A percentile compares a stretch with the other conserved stretches of the same genome.
Conservation (phyloP, 2,329 filamentous ascomycete genomes). For the Cordyceps militaris region DNA sequence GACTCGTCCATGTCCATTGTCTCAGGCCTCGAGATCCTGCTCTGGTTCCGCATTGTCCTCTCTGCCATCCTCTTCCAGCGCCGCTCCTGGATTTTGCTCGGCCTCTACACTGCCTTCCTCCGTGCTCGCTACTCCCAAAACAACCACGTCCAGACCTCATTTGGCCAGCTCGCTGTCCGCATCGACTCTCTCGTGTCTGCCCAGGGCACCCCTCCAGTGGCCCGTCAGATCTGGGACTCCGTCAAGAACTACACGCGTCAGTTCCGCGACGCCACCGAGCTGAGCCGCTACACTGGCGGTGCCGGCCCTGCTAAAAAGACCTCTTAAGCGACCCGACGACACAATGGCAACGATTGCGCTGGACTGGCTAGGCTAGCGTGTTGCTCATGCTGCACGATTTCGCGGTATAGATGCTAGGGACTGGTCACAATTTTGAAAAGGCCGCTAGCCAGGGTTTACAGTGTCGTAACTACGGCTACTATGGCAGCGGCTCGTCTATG, state of each 20-base stretch:
- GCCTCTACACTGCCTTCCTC: constrained; percentile 85
- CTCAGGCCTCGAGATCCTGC: constrained; percentile 74
- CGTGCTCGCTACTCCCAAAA: constrained; percentile 86
- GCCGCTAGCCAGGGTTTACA: neutral
- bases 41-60: constrained; percentile 77
- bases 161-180: constrained; percentile 62
- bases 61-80: constrained; percentile 82
- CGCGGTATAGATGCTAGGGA: neutral
- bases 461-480: neutral
- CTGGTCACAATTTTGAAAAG: neutral
- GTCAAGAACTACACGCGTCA: constrained; percentile 68
- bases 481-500: neutral
- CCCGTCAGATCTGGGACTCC: constrained; percentile 71
- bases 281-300: constrained; percentile 63
- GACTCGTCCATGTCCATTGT: constrained; percentile 93
- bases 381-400: neutral
- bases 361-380: neutral
- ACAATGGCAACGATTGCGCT: neutral
- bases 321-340: constrained; percentile 25
- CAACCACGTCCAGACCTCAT: constrained; percentile 80
- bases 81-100: constrained; percentile 82
- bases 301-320: constrained; percentile 44
- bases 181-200: constrained; percentile 77
- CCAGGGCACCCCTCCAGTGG: constrained; percentile 76
- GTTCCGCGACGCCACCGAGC: constrained; percentile 72